Base-by-base conservation (phyloP, 2,329 filamentous ascomycete species). In the Aspergillus quadrilineatus region DNA sequence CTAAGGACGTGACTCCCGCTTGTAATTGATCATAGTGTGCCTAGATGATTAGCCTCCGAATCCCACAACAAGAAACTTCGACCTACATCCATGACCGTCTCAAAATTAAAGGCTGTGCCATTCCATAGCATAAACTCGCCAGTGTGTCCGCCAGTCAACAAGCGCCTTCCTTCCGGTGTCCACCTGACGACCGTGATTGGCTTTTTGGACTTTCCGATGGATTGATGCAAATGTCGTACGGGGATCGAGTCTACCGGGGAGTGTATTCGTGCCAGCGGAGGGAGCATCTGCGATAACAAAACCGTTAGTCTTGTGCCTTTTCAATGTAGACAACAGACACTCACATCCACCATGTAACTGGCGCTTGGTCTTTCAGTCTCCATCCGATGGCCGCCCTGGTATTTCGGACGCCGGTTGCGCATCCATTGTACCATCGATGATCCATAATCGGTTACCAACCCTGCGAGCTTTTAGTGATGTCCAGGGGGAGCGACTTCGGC, bases 51-150 rank as follows among this genome's bases (percentile, higher is more conserved):
- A 61, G 61, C 59, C 57, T 51, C 51, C 30, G 7, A 39, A n/a
- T 7, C 29, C 41, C 30, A 2, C 8, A 37, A 41, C 28, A 5
- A 4, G 8, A 2, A 6, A 42, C 9, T 14, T 39, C 70, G n/a
- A 59, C 75, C 52, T 63, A 81, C 79, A 73, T 96, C 92, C 89
- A 97, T 97, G 29, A 99, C 97, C 3, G 94, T 97, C 77, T 99
- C 94, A 67, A 99, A 99, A 74, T 99, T 97, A 83, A 99, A 99
- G 26, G 92, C 93, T 43, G 93, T 97, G 61, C 94, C 94, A 72
- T 99, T 99, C 94, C 94, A 99, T 3, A 99, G 77, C 39, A 95
- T 99, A 68, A 99, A 99, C 73, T 99, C 94, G 69, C 94, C 94
- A 72, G 93, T 97, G 64, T 92, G 96, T 0, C 92, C 96, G 22